Percentiles rank a stretch among this genome's conserved stretches.
These are phyloP conservation scores for Geotrichum europaeum DNA, from an alignment of 1,139 yeast genomes.

Conservation along the genomic window DNA sequence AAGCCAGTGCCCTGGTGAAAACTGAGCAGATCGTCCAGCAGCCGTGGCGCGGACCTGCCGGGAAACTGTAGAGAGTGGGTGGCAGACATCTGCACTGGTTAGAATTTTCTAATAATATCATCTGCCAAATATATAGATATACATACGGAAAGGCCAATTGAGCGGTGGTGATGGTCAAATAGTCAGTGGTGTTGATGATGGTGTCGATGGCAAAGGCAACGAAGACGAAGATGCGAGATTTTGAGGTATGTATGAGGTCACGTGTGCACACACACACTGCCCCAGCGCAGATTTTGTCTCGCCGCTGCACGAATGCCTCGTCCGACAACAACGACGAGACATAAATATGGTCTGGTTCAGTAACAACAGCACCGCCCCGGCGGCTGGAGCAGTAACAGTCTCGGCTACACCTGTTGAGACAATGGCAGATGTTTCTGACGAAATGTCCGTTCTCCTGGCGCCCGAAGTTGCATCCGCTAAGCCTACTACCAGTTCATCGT, in stretches of 20 bases:
- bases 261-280: neutral
- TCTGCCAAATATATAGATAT: neutral
- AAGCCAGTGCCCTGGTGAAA: constrained; percentile 18
- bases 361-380: neutral
- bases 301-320: neutral
- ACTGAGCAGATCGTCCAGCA: constrained; percentile 26
- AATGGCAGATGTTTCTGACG: neutral
- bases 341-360: constrained; percentile 2
- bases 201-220: constrained; percentile 1
- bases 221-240: neutral
- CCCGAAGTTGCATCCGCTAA: neutral
- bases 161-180: neutral
- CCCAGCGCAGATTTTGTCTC: neutral
- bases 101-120: neutral
- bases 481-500: neutral
- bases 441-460: neutral
- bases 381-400: neutral
- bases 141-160: neutral
- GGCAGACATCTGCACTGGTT: neutral
- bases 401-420: neutral
- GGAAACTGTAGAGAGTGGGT: constrained; percentile 16
- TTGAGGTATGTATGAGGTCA: neutral
- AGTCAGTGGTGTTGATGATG: neutral
- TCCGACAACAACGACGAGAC: neutral
- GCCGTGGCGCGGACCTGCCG: constrained; percentile 27